Evolutionary conservation across 805 yeast species (phyloP).

Genomic region (Myxozyma udenii): DNA sequence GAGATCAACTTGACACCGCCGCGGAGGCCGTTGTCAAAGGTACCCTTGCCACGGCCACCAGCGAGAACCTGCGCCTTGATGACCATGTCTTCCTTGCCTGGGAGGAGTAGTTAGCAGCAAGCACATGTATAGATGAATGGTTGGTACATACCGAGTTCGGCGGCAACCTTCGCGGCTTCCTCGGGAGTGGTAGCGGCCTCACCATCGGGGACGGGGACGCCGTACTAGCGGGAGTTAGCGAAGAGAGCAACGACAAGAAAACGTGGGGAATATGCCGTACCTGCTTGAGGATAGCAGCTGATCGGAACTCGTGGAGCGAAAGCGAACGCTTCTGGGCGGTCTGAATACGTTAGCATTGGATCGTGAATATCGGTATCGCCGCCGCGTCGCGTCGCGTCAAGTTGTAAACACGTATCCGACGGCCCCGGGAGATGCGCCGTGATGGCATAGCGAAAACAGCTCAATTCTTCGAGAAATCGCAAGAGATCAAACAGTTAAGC

Average conservation of each 20-base stretch:
- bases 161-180: constrained; percentile 81
- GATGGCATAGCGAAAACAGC: not conserved
- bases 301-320: constrained; percentile 93
- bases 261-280: constrained; percentile 20
- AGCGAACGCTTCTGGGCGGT: constrained; percentile 56
- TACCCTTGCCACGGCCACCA: constrained; percentile 99
- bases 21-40: constrained; percentile 89
- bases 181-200: constrained; percentile 85
- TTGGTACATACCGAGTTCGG: constrained; percentile 47
- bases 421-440: not conserved
- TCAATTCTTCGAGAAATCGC: not conserved
- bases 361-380: not conserved
- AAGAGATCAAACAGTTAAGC: not conserved
- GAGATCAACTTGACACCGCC: constrained; percentile 93
- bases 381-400: not conserved
- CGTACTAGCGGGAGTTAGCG: constrained; percentile 49
- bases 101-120: not conserved
- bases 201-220: constrained; percentile 88
- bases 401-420: not conserved
- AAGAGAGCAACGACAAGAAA: not conserved
- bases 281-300: constrained; percentile 74
- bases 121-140: too few relatives aligned
- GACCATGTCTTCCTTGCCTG: constrained; percentile 70
- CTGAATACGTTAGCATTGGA: not conserved
- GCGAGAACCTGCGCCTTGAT: constrained; percentile 98